These are phyloP conservation scores for Penicillium sp. DNA, from an alignment of 2,329 filamentous ascomycete species.

Conservation along the genomic window DNA sequence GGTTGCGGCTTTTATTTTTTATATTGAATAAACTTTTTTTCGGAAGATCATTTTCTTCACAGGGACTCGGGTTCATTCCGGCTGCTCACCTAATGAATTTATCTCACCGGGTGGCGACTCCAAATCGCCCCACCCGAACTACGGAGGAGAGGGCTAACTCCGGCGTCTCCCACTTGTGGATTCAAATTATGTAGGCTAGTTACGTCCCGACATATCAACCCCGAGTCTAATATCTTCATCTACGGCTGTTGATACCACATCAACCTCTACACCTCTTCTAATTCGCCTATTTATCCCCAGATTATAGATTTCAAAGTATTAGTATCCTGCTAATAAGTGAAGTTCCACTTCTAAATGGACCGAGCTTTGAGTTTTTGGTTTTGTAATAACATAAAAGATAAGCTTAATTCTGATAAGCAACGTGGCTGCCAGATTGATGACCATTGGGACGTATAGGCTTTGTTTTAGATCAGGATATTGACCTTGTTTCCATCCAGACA, in stretches of 20 bases:
- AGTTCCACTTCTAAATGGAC: neutral
- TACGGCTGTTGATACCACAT: neutral
- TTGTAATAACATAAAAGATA: neutral
- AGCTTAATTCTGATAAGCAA: conserved; percentile 7
- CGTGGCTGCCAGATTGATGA: neutral
- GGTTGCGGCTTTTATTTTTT: neutral
- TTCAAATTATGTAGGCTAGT: neutral
- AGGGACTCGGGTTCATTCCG: neutral
- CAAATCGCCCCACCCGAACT: neutral
- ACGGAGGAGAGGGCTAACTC: conserved; percentile 2
- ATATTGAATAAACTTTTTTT: neutral
- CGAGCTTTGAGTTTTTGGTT: neutral
- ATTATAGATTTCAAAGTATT: neutral
- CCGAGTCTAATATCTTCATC: neutral
- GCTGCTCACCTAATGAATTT: neutral
- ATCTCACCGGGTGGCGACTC: conserved; percentile 5
- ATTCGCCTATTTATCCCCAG: neutral
- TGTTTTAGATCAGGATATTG: neutral
- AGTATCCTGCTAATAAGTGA: neutral
- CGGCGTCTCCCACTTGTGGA: neutral
- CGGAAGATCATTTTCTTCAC: neutral
- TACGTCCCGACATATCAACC: neutral
- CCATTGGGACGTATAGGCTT: neutral
- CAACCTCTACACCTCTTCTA: neutral
- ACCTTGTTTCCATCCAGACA: neutral